phyloP scores from a whole-genome alignment of 1,284 basidiomycete genomes.

The Ganoderma lingzhi region DNA sequence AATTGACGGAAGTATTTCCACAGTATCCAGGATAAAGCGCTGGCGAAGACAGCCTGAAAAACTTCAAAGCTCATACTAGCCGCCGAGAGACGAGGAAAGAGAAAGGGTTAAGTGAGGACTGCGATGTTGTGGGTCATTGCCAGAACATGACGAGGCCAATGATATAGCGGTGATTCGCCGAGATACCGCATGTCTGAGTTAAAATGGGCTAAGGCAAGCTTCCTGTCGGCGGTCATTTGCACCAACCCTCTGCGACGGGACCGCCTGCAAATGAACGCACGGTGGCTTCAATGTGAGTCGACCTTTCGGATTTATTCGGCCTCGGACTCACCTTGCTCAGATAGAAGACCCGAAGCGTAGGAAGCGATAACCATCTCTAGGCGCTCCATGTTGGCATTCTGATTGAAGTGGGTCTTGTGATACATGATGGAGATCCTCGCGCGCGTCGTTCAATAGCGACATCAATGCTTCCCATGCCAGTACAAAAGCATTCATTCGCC shows the following conservation, averaged over 20 bases:
- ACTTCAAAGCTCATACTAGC: background rate
- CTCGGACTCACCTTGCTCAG: background rate
- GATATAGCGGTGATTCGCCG: too few species aligned
- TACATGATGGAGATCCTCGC: too few species aligned
- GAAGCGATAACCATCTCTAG: too few species aligned
- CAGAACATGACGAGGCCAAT: too few species aligned
- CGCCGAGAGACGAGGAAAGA: background rate
- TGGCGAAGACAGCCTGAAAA: background rate
- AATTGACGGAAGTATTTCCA: constrained; percentile 25
- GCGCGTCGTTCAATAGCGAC: too few species aligned
- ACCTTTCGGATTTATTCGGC: background rate
- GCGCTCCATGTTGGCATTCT: too few species aligned
- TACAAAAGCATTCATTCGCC: too few species aligned
- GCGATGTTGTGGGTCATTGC: too few species aligned
- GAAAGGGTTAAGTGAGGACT: background rate
- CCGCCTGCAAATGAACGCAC: background rate
- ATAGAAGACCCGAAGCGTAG: too few species aligned
- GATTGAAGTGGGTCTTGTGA: too few species aligned
- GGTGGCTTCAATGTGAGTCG: background rate
- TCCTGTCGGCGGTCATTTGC: background rate
- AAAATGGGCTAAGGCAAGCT: background rate
- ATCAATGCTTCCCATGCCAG: too few species aligned
- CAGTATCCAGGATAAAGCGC: constrained; percentile 14
- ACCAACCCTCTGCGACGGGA: background rate
- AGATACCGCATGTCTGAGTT: background rate